Percentiles rank a stretch among this genome's conserved stretches.
phyloP scores from a whole-genome alignment of 495 filamentous ascomycete genomes.

The Rusavskia elegans region DNA sequence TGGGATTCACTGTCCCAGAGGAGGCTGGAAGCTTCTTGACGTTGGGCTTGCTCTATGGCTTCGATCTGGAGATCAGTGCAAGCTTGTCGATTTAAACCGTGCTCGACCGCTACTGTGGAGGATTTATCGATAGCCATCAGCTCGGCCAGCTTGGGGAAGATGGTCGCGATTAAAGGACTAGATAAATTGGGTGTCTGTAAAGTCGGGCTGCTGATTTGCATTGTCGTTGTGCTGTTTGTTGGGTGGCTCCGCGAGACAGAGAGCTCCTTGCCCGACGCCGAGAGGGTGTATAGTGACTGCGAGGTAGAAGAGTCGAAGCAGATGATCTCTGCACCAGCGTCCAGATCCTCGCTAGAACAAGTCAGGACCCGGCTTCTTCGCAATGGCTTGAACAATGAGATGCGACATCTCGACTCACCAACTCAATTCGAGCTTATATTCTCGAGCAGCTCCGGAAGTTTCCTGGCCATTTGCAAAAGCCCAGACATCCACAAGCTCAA shows the following conservation, averaged over 20 bases:
- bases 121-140: slow-evolving; percentile 14
- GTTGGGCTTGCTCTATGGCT: slow-evolving; percentile 10
- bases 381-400: not conserved
- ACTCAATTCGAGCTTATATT: slow-evolving; percentile 8
- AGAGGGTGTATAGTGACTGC: slow-evolving; percentile 9
- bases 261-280: slow-evolving; percentile 7
- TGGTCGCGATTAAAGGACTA: slow-evolving; percentile 10
- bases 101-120: slow-evolving; percentile 9
- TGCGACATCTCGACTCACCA: slow-evolving; percentile 2
- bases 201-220: slow-evolving; percentile 8
- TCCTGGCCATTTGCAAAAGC: slow-evolving; percentile 14
- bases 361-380: not conserved
- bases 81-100: slow-evolving; percentile 10
- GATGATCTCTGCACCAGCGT: slow-evolving; percentile 9
- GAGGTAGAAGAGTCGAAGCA: slow-evolving; percentile 11
- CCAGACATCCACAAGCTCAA: slow-evolving; percentile 11
- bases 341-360: slow-evolving; percentile 7
- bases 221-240: slow-evolving; percentile 3
- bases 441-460: slow-evolving; percentile 2
- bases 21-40: slow-evolving; percentile 11
- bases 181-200: slow-evolving; percentile 4
- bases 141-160: slow-evolving; percentile 14
- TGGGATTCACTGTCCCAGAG: slow-evolving; percentile 11
- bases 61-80: slow-evolving; percentile 13
- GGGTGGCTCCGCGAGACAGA: slow-evolving; percentile 10